Base-by-base conservation (phyloP, 345 rosid species). In the Triadica sebifera region DNA sequence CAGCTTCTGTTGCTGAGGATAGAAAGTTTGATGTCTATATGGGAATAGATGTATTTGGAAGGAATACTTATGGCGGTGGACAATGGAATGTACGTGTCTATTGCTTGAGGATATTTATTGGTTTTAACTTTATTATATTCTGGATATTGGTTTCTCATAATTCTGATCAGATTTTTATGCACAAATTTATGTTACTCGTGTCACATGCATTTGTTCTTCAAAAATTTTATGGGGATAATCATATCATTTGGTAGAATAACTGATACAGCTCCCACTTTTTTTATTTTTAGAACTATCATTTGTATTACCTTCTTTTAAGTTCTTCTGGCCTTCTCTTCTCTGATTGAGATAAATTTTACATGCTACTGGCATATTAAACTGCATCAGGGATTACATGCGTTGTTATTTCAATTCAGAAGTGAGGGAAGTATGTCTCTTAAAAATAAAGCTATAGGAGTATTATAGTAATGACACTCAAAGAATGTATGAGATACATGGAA, bases 1-100 rank as follows among this genome's bases (percentile, higher is more conserved):
- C 95, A 71, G 97, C 91, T 72, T 82, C 81, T 59, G 83, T 78
- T 78, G 93, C 97, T 3, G 91, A 91, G 34, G 87, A 84, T 67
- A 87, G 98, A 80, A 87, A 87, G 77, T 87, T 65, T 15, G 97
- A 94, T 78, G 89, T 94, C 55, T 92, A 92, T 75, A 86, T 91
- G 90, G 97, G 97, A 72, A 91, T 92, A 75, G 95, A 90, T 75
- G 93, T 92, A 66, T 89, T 85, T 65, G 97, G 97, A 72, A 87
- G 98, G 81, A 76, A 67, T 52, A 88, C 96, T n/a, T 92, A 79
- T 76, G 94, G 93, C 41, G 98, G 96, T 70, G 97, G 98, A 19
- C 73, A 87, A 79, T 92, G 98, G 98, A 83, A 73, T 66, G 97
- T 88, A 81, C 5, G 86, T 83, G 13, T 51, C 50, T 6, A 24